phyloP scores from a whole-genome alignment of 148 eudicot species.

The Simmondsia chinensis region DNA sequence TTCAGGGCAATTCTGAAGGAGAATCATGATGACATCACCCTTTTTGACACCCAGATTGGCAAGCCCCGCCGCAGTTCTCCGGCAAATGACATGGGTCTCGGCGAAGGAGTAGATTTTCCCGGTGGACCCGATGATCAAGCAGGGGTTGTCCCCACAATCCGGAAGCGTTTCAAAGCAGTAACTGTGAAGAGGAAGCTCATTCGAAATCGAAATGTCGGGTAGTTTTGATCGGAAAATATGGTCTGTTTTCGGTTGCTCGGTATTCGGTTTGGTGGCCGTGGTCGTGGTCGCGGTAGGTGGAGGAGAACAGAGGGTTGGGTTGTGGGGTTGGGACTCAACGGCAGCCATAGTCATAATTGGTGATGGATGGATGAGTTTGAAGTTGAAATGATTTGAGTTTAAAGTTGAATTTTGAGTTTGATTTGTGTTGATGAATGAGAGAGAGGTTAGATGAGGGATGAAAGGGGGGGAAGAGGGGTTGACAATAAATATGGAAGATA shows the following conservation, averaged over 20 bases:
- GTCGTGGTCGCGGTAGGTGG: not conserved
- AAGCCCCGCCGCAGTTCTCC: constrained; percentile 42
- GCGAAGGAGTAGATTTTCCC: constrained; percentile 33
- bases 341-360: constrained; percentile 18
- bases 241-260: constrained; percentile 5
- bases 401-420: too few relatives aligned
- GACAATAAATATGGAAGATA: not conserved
- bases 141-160: constrained; percentile 20
- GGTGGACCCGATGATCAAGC: constrained; percentile 39
- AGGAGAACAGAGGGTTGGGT: not conserved
- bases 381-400: not conserved
- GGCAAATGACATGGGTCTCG: constrained; percentile 52
- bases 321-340: constrained; percentile 1
- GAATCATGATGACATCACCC: constrained; percentile 62
- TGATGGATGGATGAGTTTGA: constrained; percentile 1
- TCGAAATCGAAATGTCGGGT: constrained; percentile 19
- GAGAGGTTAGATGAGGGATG: not conserved
- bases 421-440: too few relatives aligned
- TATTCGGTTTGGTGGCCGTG: not conserved
- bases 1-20: constrained; percentile 64
- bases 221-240: constrained; percentile 28
- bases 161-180: constrained; percentile 45
- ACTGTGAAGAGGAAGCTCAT: constrained; percentile 31
- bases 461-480: not conserved
- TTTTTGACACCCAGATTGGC: constrained; percentile 29